Percentiles rank a stretch among this genome's conserved stretches.
Conservation (phyloP, 139 green algal genomes). For the Edaphochlamys debaryana region DNA sequence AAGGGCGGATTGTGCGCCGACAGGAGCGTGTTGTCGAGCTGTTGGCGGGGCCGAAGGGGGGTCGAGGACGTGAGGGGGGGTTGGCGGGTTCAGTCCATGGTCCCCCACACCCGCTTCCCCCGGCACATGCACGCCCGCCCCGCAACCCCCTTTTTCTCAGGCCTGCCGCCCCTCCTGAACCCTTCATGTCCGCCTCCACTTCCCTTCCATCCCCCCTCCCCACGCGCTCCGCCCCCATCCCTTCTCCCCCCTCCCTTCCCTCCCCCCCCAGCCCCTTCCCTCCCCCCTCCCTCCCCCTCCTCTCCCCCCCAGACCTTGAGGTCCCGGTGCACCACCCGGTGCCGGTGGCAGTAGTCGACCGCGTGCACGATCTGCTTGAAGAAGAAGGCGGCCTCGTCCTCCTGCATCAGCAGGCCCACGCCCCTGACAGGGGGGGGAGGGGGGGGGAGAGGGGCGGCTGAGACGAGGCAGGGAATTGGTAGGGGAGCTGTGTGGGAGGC, state of each 20-base stretch:
- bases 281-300: not conserved
- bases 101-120: too few relatives aligned
- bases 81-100: too few relatives aligned
- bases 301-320: not conserved
- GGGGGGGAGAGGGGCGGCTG: not conserved
- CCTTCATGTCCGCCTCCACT: too few relatives aligned
- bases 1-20: conserved; percentile 69
- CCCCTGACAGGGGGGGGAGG: conserved; percentile 63
- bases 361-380: conserved; percentile 78
- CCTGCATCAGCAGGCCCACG: conserved; percentile 61
- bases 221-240: too few relatives aligned
- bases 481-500: too few relatives aligned
- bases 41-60: conserved; percentile 47
- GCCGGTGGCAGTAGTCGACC: conserved; percentile 91
- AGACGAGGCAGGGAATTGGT: not conserved
- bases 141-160: too few relatives aligned
- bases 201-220: too few relatives aligned
- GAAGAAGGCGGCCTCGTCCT: conserved; percentile 86
- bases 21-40: conserved; percentile 95
- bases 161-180: too few relatives aligned
- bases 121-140: too few relatives aligned
- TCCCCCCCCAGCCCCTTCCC: too few relatives aligned
- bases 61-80: too few relatives aligned
- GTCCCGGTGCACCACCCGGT: conserved; percentile 59
- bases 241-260: too few relatives aligned